Conservation (phyloP, 1,284 basidiomycete genomes). For the Schizophyllum commune region DNA sequence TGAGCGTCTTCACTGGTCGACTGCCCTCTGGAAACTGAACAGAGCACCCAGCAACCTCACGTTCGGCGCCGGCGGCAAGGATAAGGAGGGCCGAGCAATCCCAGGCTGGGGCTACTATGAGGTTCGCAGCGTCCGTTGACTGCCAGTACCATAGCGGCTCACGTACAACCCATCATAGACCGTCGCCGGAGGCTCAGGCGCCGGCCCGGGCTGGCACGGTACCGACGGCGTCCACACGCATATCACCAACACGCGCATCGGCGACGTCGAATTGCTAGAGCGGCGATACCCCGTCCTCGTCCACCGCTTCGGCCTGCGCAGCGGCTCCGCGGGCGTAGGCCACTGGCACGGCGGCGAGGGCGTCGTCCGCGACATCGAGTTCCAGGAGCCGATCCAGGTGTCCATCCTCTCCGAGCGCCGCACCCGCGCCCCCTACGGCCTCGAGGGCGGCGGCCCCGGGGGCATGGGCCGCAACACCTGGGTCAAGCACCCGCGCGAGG, state of each 20-base stretch:
- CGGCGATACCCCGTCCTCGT: slow-evolving; percentile 85
- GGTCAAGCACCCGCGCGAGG: slow-evolving; percentile 69
- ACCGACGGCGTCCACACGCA: slow-evolving; percentile 84
- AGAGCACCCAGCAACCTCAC: slow-evolving; percentile 68
- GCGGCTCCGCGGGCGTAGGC: slow-evolving; percentile 74
- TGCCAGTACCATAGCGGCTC: no score
- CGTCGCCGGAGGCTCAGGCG: slow-evolving; percentile 90
- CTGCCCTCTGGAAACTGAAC: slow-evolving; percentile 10
- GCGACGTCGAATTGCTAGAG: slow-evolving; percentile 91
- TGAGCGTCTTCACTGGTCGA: slow-evolving; percentile 25
- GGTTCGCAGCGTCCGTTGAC: slow-evolving; percentile 39
- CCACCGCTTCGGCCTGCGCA: slow-evolving; percentile 75
- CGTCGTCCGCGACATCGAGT: slow-evolving; percentile 82
- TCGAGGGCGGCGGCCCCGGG: slow-evolving; percentile 80
- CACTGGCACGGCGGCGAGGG: slow-evolving; percentile 83
- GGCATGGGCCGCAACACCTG: slow-evolving; percentile 81
- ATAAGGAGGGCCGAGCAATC: slow-evolving; percentile 66
- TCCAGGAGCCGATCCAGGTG: slow-evolving; percentile 81
- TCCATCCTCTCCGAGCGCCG: slow-evolving; percentile 85
- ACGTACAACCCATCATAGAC: slow-evolving; percentile 52
- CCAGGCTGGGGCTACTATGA: slow-evolving; percentile 96
- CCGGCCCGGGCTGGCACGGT: slow-evolving; percentile 87
- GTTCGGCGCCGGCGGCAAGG: slow-evolving; percentile 85
- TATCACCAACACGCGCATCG: slow-evolving; percentile 69
- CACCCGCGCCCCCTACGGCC: slow-evolving; percentile 84